Base-by-base conservation (phyloP, 768 basidiomycete genomes). In the Termitomyces titanicus region DNA sequence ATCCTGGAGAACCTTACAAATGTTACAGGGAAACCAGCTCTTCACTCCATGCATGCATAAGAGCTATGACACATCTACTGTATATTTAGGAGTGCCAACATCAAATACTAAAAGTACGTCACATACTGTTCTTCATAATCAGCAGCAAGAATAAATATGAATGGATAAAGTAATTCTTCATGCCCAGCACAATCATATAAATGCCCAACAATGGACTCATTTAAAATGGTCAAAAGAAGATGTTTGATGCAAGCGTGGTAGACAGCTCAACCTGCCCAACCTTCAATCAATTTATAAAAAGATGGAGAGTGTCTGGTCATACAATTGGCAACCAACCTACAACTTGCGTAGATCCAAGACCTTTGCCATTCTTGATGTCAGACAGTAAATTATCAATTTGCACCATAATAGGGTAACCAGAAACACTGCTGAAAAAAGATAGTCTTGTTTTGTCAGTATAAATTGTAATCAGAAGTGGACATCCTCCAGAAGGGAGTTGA, bases 101-200 rank as follows among this genome's bases (percentile, higher is more conserved):
- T 15, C 8, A 15, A 24, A 13, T 35, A 35, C 34, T 35, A 35
- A 29, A 29, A 9, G 29, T 29, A 47, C 12, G 13, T 22, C 12
- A 53, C 72, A 18, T 65, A 80, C 78, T 74, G 72, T 64, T 81
- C 77, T 55, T 79, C 71, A 48, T 75, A 79, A 51, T 80, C 75
- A 5, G 70, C 69, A 8, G 70, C 73, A 1, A 77, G 58, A 3
- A 78, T 75, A 0, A 75, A 40, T 22, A 79, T 61, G 10, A 72
- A 33, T 0, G 67, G 68, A 20, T 63, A 71, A 1, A 73, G 15
- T 31, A 37, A 51, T 0, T 45, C 60, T 1, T 9, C 0, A 10
- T 64, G 38, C 8, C 61, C 50, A n/a, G 64, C 59, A 53, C 61
- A 68, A 2, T 35, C 33, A 2, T 49, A 47, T 24, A 25, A 43